Percentiles rank a stretch among this genome's conserved stretches.
Evolutionary conservation across 495 filamentous ascomycete genomes (phyloP).

Genomic region (Aspergillus cavernicola): DNA sequence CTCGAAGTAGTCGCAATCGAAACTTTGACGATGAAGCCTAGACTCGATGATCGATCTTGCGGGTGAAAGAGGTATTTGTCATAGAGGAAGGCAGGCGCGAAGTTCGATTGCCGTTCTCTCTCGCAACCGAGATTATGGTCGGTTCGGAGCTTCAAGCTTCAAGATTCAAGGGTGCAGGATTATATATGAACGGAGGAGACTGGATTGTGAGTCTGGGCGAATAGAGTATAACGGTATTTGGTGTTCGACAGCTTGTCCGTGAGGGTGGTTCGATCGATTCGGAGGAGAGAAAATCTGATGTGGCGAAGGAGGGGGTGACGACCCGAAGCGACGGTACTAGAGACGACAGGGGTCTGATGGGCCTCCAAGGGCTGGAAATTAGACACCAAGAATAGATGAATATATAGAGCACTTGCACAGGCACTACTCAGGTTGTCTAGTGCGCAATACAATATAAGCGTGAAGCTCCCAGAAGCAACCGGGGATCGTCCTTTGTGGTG

Average conservation of each 20-base stretch:
- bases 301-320: conserved; percentile 21
- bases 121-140: too few species aligned
- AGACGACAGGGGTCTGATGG: neutral
- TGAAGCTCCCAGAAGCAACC: conserved; percentile 11
- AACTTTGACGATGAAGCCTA: conserved; percentile 7
- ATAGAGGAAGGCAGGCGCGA: conserved; percentile 16
- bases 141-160: too few species aligned
- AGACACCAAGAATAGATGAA: conserved; percentile 1
- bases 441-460: neutral
- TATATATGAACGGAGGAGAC: too few species aligned
- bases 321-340: conserved; percentile 14
- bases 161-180: too few species aligned
- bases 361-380: conserved; percentile 1
- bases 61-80: neutral
- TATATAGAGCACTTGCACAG: neutral
- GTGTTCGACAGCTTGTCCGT: too few species aligned
- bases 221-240: too few species aligned
- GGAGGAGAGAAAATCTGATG: conserved; percentile 10
- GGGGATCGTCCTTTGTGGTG: conserved; percentile 19
- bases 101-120: neutral
- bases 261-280: too few species aligned
- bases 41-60: too few species aligned
- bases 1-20: neutral
- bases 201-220: too few species aligned
- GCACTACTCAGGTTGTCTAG: neutral